phyloP scores from a whole-genome alignment of 768 basidiomycete genomes.

The Tylopilus sp. region DNA sequence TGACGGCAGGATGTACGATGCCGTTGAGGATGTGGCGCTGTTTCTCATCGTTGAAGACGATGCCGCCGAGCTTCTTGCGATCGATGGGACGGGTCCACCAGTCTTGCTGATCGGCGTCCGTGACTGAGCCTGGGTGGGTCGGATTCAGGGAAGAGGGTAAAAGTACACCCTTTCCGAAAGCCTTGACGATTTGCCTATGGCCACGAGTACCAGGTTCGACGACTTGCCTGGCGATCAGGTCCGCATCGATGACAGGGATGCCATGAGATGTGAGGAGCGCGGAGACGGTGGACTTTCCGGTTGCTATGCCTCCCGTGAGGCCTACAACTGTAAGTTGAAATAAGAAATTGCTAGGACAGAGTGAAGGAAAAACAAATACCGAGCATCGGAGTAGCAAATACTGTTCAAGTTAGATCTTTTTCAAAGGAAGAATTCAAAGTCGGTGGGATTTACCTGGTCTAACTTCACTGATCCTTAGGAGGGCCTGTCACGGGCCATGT shows the following conservation, averaged over 20 bases:
- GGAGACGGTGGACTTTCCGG: conserved; percentile 94
- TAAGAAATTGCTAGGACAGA: not conserved
- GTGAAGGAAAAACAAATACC: conserved; percentile 8
- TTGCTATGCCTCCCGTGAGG: conserved; percentile 94
- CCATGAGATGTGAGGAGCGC: conserved; percentile 57
- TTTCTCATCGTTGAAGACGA: conserved; percentile 77
- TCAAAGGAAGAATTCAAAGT: too few relatives aligned
- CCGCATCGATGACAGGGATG: conserved; percentile 91
- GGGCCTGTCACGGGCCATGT: too few relatives aligned
- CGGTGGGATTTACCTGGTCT: too few relatives aligned
- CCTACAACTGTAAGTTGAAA: conserved; percentile 67
- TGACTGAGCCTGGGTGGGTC: not conserved
- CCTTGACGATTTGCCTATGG: conserved; percentile 59
- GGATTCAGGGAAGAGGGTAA: conserved; percentile 24
- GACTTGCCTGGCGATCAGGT: conserved; percentile 81
- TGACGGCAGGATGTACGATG: conserved; percentile 92
- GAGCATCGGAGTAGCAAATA: conserved; percentile 7
- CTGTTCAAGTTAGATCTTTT: too few relatives aligned
- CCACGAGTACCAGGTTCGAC: conserved; percentile 80
- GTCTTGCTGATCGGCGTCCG: not conserved
- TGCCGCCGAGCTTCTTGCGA: conserved; percentile 74
- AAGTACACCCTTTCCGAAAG: conserved; percentile 73
- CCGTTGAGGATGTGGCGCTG: conserved; percentile 73
- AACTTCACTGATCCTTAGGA: too few relatives aligned
- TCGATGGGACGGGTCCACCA: conserved; percentile 66